These are phyloP conservation scores for Eimeria zaria DNA, from an alignment of 169 alveolate species.

Conservation along the genomic window DNA sequence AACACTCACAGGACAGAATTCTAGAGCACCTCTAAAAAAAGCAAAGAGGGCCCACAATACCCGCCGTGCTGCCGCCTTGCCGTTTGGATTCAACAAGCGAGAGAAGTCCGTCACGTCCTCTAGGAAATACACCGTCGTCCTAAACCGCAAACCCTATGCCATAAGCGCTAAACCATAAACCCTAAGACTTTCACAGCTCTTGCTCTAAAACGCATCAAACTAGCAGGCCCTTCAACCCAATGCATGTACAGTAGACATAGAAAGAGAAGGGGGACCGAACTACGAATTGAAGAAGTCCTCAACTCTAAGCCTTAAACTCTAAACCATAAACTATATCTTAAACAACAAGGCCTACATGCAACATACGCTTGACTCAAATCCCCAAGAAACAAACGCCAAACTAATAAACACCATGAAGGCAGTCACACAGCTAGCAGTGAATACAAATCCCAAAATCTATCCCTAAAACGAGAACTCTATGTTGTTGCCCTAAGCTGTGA, in stretches of 20 bases:
- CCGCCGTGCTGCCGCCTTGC: conserved; percentile 75
- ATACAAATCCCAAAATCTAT: background rate
- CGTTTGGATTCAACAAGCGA: conserved; percentile 56
- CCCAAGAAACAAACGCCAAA: background rate
- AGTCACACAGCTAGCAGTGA: background rate
- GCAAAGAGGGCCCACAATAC: conserved; percentile 78
- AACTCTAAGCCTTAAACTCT: background rate
- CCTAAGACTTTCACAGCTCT: background rate
- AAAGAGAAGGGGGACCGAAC: background rate
- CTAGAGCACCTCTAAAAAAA: conserved; percentile 50
- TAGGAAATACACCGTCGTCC: conserved; percentile 73
- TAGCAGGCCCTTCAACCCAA: background rate
- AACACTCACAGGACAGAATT: conserved; percentile 83
- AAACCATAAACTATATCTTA: background rate
- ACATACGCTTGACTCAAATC: background rate
- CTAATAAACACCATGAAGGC: background rate
- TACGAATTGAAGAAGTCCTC: background rate
- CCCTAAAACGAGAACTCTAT: conserved; percentile 19
- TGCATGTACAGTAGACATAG: background rate
- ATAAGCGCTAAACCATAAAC: conserved; percentile 8
- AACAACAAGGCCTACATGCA: background rate
- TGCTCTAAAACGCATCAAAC: background rate
- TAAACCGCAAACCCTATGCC: conserved; percentile 15
- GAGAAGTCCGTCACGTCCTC: conserved; percentile 78
- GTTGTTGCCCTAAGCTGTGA: background rate